Evolutionary conservation across 2,329 filamentous ascomycete species (phyloP).

Genomic region (Nigrospora osmanthi): DNA sequence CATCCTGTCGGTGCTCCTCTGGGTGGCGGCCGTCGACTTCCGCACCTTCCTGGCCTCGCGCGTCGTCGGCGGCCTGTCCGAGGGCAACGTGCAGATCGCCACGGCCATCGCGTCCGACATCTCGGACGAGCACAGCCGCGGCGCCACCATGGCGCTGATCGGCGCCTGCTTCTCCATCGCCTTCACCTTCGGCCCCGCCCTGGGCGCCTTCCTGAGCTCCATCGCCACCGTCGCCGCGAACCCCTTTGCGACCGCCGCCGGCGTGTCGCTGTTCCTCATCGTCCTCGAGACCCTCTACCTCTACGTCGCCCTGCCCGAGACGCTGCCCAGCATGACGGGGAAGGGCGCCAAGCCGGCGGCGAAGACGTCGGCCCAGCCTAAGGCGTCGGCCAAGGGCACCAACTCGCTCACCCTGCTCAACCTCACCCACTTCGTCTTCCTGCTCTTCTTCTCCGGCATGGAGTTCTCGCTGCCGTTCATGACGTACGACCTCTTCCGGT

Average conservation of each 20-base stretch:
- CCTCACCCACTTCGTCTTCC: conserved; percentile 77
- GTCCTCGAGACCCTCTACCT: conserved; percentile 83
- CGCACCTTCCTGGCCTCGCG: conserved; percentile 91
- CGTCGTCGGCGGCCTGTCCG: conserved; percentile 84
- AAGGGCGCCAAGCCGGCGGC: conserved; percentile 11
- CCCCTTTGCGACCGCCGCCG: conserved; percentile 87
- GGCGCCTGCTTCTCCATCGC: conserved; percentile 95
- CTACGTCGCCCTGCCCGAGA: conserved; percentile 80
- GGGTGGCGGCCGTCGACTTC: conserved; percentile 91
- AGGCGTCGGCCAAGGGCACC: conserved; percentile 47
- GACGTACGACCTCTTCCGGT: conserved; percentile 89
- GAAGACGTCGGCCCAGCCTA: conserved; percentile 13
- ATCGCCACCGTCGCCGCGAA: conserved; percentile 76
- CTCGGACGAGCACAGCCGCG: conserved; percentile 74
- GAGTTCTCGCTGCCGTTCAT: conserved; percentile 97
- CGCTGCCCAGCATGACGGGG: conserved; percentile 54
- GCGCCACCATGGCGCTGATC: conserved; percentile 91
- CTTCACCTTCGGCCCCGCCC: conserved; percentile 90
- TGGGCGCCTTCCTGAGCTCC: conserved; percentile 78
- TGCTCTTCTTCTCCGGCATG: conserved; percentile 97
- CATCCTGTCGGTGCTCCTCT: conserved; percentile 84
- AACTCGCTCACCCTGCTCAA: conserved; percentile 83
- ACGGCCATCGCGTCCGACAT: conserved; percentile 96
- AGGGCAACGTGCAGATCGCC: conserved; percentile 94
- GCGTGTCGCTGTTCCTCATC: conserved; percentile 78